A percentile compares a stretch with the other conserved stretches of the same genome.
Evolutionary conservation across 192 early-diverging fungal species (phyloP).

Genomic region (Chytriomyces hyalinus): DNA sequence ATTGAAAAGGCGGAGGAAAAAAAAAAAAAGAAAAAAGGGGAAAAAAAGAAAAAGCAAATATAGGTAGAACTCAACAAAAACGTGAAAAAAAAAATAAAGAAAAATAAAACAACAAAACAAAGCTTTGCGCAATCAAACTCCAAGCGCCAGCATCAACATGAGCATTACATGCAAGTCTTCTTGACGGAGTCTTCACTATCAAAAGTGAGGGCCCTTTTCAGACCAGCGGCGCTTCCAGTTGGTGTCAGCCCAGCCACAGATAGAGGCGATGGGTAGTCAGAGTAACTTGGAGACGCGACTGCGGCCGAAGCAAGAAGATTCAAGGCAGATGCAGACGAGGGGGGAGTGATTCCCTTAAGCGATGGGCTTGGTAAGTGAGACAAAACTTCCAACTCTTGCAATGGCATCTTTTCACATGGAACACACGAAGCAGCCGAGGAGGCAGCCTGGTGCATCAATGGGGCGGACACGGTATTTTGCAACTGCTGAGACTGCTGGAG

Average conservation of each 20-base stretch:
- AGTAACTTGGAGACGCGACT: conserved; percentile 18
- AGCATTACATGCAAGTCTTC: conserved; percentile 4
- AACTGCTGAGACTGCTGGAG: conserved; percentile 22
- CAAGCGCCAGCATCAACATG: no score
- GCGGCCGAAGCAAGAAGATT: not conserved
- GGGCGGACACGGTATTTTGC: not conserved
- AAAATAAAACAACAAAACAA: not conserved
- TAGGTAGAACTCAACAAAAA: not conserved
- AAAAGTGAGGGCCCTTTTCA: conserved; percentile 18
- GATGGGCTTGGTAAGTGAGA: not conserved
- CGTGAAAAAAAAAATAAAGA: conserved; percentile 2
- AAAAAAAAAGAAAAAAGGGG: conserved; percentile 13
- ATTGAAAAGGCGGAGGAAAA: not conserved
- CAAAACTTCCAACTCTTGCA: not conserved
- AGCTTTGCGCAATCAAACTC: no score
- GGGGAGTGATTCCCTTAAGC: not conserved
- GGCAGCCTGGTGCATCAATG: conserved; percentile 15
- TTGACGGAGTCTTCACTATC: conserved; percentile 26
- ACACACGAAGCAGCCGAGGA: conserved; percentile 20
- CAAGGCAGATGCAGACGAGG: not conserved
- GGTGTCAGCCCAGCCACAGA: conserved; percentile 13
- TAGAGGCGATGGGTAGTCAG: conserved; percentile 18
- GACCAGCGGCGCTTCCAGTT: not conserved
- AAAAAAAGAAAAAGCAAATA: conserved; percentile 23
- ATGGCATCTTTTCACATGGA: conserved; percentile 2